Base-by-base conservation (phyloP, 306 rosid species). In the Begonia loranthoides region DNA sequence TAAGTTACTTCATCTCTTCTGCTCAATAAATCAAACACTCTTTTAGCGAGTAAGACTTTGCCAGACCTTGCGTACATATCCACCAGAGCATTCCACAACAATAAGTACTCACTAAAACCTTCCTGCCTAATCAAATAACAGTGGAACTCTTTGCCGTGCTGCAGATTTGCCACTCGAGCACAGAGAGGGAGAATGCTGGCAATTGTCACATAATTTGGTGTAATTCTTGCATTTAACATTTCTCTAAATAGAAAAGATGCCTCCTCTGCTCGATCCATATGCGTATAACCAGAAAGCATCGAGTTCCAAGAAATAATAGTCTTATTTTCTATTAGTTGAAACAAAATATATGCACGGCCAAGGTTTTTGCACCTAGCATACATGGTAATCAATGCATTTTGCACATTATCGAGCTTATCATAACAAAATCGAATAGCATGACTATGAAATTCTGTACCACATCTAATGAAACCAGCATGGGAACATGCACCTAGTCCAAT, bases 61-160 rank as follows among this genome's bases (percentile, higher is more conserved):
- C 92, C 92, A 1, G 95, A 85, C 70, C 87, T 78, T 36, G 92
- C 76, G 68, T 90, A 90, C 95, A 90, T 85, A 60, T 82, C 94
- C 49, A 90, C 77, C 22, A 85, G 79, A 45, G 86, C 72, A 72
- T 90, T 90, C 97, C 92, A 70, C 67, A 82, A 59, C 12, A 80
- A 54, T 19, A 90, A 69, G 50, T 65, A 45, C 48, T 74, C 73
- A 53, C 45, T 49, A 21, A 85, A 76, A 63, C 63, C 75, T 56
- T 63, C 69, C 33, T 54, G 74, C 61, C 82, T 90, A 44, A 62
- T 56, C 48, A 90, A 79, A 67, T 80, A 85, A 70, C 94, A 78
- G 64, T 90, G 95, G 57, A 85, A 85, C 69, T 85, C 97, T 58
- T 76, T 85, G 33, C 95, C 95, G 16, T 82, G 94, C 59, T 82